Percentiles rank a stretch among this genome's conserved stretches.
phyloP scores from a whole-genome alignment of 495 filamentous ascomycete species.

The Evernia prunastri region DNA sequence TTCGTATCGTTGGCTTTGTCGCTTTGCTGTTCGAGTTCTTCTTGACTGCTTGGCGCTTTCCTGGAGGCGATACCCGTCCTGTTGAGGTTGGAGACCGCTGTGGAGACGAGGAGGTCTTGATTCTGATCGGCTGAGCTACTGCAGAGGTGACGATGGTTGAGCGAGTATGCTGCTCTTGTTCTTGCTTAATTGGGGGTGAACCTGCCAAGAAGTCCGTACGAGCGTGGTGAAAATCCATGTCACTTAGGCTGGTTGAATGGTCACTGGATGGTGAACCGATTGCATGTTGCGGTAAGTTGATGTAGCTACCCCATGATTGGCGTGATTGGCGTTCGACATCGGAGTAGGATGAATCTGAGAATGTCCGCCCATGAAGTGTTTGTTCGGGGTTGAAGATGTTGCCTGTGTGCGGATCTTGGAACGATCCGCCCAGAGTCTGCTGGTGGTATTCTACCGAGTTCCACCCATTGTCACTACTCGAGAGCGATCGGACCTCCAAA shows the following conservation, averaged over 20 bases:
- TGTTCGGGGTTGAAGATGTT: conserved; percentile 83
- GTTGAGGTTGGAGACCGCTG: conserved; percentile 51
- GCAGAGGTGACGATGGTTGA: conserved; percentile 39
- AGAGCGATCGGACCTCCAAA: conserved; percentile 76
- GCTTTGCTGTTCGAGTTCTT: conserved; percentile 77
- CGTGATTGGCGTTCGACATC: conserved; percentile 40
- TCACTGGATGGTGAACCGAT: conserved; percentile 64
- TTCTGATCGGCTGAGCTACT: conserved; percentile 43
- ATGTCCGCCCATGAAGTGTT: conserved; percentile 74
- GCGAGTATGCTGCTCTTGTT: conserved; percentile 19
- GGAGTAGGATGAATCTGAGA: conserved; percentile 78
- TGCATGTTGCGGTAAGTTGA: conserved; percentile 63
- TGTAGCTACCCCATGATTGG: conserved; percentile 63
- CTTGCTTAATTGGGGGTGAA: conserved; percentile 33
- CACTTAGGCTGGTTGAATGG: conserved; percentile 50
- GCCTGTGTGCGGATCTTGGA: conserved; percentile 44
- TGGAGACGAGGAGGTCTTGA: conserved; percentile 60
- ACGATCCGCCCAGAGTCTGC: conserved; percentile 47
- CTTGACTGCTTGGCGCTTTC: conserved; percentile 53
- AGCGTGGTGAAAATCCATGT: conserved; percentile 45
- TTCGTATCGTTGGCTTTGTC: conserved; percentile 70
- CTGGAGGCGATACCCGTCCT: conserved; percentile 58
- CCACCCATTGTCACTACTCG: conserved; percentile 82
- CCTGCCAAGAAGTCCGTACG: conserved; percentile 40
- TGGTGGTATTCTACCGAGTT: conserved; percentile 57